Percentiles rank a stretch among this genome's conserved stretches.
Evolutionary conservation across 2,329 filamentous ascomycete genomes (phyloP).

Genomic region (Verticillium longisporum): DNA sequence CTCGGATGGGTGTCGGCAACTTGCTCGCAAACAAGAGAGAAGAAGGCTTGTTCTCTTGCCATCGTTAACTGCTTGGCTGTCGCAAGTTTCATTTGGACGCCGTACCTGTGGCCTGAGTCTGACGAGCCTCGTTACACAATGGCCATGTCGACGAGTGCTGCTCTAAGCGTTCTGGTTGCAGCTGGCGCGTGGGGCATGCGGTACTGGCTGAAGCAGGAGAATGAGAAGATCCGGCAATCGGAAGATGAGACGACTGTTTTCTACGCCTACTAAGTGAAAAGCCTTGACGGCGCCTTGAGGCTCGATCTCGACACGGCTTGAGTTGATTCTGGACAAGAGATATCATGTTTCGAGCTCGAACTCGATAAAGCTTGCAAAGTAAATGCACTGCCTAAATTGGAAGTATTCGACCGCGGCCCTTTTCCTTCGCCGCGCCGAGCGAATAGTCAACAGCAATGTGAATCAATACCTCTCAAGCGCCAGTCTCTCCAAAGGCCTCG

Average conservation of each 20-base stretch:
- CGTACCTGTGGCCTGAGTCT: conserved; percentile 28
- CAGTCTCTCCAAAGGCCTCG: too few species aligned
- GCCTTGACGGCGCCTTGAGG: too few species aligned
- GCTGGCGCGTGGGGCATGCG: conserved; percentile 12
- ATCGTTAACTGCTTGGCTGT: conserved; percentile 18
- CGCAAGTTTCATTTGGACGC: conserved; percentile 13
- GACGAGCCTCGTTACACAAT: conserved; percentile 17
- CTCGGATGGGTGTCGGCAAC: conserved; percentile 27
- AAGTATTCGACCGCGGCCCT: too few species aligned
- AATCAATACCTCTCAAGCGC: too few species aligned
- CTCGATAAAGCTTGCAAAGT: too few species aligned
- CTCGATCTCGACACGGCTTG: too few species aligned
- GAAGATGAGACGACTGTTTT: conserved; percentile 13
- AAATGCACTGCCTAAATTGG: too few species aligned
- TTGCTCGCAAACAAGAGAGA: conserved; percentile 30
- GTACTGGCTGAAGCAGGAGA: conserved; percentile 13
- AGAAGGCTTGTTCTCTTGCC: conserved; percentile 27
- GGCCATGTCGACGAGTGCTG: conserved; percentile 19
- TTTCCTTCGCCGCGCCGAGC: too few species aligned
- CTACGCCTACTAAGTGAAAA: conserved; percentile 13
- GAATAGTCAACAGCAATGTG: too few species aligned
- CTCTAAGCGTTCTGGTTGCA: conserved; percentile 10
- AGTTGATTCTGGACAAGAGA: too few species aligned
- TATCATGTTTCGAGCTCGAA: too few species aligned
- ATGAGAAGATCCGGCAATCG: conserved; percentile 14